Percentiles rank a stretch among this genome's conserved stretches.
Evolutionary conservation across 2,329 filamentous ascomycete species (phyloP).

Genomic region (Scedosporium minutisporum): DNA sequence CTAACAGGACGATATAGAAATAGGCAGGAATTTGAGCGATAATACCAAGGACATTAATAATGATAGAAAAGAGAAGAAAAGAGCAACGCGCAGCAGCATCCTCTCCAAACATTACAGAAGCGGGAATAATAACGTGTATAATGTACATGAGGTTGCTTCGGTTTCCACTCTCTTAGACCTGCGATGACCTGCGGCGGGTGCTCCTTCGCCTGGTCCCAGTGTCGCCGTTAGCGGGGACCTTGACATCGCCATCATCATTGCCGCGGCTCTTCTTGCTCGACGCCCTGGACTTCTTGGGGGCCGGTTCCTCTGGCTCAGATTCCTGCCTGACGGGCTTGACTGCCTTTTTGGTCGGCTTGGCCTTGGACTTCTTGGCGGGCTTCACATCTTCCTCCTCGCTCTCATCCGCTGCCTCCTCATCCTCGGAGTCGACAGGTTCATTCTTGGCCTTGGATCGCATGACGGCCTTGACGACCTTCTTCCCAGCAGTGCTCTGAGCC

Average conservation of each 20-base stretch:
- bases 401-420: constrained; percentile 17
- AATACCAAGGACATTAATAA: background rate
- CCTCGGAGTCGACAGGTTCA: constrained; percentile 22
- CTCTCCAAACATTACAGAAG: background rate
- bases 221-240: constrained; percentile 20
- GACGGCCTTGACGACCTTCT: constrained; percentile 18
- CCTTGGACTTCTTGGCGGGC: constrained; percentile 21
- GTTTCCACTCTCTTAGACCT: background rate
- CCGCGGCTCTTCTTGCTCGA: background rate
- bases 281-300: constrained; percentile 3
- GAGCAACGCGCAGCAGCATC: too few relatives aligned
- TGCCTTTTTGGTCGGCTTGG: constrained; percentile 4
- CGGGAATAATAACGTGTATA: background rate
- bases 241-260: background rate
- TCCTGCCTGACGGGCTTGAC: too few relatives aligned
- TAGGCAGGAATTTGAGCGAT: background rate
- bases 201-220: constrained; percentile 13
- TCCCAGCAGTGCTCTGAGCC: constrained; percentile 9
- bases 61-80: too few relatives aligned
- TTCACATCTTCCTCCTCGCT: constrained; percentile 24
- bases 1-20: background rate
- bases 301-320: too few relatives aligned
- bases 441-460: constrained; percentile 20
- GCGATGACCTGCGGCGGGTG: background rate
- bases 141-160: background rate